Base-by-base conservation (phyloP, 176 grass and related monocot species). In the Hordeum marinum region DNA sequence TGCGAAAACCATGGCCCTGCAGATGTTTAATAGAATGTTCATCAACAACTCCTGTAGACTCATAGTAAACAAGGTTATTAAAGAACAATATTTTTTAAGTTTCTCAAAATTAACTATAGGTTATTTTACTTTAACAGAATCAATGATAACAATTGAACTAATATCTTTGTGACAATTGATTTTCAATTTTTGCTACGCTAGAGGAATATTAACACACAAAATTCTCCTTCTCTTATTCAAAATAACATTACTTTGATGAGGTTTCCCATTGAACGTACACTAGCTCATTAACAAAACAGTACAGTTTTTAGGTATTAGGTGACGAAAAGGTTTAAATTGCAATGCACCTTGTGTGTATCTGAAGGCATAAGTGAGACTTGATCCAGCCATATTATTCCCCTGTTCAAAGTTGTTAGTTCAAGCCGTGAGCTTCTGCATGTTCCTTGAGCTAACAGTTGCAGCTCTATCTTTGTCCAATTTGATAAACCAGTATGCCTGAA, bases 1-100 rank as follows among this genome's bases (percentile, higher is more conserved):
- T 91, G 15, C 90, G 80, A 60, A 97, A 94, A 81, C 94, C 90
- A 40, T 97, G 92, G 9, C 84, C 90, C 92, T 97, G 73, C 25
- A 89, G 11, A 31, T 75, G 45, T 20, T 11, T 27, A 75, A 54
- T 4, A 54, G 55, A 50, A 18, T 74, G 25, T 29, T 29, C 13
- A 31, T 74, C 42, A 74, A 74, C 24, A 18, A 29, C 71, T 31
- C 71, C 0, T 48, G 24, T 74, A 50, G 18, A 74, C 14, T 74
- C 42, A 74, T 46, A 50, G 20, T 71, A 50, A 74, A 1, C 24
- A 74, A 50, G 24, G 14, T 74, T 46, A 31, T 50, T 50, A 29
- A 50, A 46, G 7, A 73, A 27, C 3, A 74, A 18, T 41, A 70
- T 13, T 0, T 41, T 29, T n/a, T n/a, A n/a, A n/a, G n/a, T n/a